A percentile compares a stretch with the other conserved stretches of the same genome.
phyloP scores from a whole-genome alignment of 257 asterid genomes.

The Solanum rostratum region DNA sequence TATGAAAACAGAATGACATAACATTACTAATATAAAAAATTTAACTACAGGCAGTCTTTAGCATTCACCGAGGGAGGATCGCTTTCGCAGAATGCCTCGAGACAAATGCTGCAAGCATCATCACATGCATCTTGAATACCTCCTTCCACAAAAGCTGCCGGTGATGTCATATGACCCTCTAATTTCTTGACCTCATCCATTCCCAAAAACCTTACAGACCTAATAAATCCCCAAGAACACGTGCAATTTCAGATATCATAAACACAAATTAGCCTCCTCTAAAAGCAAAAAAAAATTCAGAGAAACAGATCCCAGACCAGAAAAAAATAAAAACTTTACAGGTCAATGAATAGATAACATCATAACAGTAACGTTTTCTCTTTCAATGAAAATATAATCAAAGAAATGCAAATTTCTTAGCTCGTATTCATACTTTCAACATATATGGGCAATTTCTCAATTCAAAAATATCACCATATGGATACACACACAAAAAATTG shows the following conservation, averaged over 20 bases:
- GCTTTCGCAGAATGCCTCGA: slow-evolving; percentile 63
- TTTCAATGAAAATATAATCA: neutral
- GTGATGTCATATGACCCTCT: slow-evolving; percentile 55
- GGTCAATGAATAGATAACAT: neutral
- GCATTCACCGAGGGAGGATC: slow-evolving; percentile 71
- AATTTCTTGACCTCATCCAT: slow-evolving; percentile 44
- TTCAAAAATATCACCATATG: neutral
- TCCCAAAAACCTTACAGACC: slow-evolving; percentile 23
- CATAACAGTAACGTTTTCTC: neutral
- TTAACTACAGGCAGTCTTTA: neutral
- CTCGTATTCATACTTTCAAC: neutral
- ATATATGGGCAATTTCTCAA: neutral
- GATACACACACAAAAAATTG: neutral
- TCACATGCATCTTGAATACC: slow-evolving; percentile 92
- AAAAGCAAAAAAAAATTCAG: neutral
- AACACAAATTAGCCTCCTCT: neutral
- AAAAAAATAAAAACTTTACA: neutral
- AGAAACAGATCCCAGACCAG: neutral
- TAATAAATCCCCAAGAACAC: neutral
- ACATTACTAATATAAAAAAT: neutral
- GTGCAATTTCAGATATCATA: neutral
- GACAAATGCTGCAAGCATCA: slow-evolving; percentile 96
- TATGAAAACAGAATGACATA: neutral
- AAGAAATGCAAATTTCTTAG: neutral
- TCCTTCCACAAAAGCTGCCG: slow-evolving; percentile 95